Conservation (phyloP, 2,329 filamentous ascomycete genomes). For the Colletotrichum caudatum region DNA sequence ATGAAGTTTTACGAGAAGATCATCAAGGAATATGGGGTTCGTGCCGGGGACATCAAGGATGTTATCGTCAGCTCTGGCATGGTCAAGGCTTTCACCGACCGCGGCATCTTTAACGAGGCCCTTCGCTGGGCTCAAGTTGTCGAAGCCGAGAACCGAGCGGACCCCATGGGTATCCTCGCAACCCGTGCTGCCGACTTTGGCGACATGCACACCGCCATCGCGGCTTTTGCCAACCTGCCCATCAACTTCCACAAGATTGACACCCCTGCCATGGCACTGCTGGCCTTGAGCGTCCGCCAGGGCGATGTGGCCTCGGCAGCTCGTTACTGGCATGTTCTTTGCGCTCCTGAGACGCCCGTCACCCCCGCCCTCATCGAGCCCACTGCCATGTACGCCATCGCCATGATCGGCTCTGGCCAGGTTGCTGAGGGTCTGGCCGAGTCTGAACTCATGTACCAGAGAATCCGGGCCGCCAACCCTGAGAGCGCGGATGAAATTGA, state of each 20-base stretch:
- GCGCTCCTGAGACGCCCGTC: conserved; percentile 69
- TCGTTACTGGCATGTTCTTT: conserved; percentile 83
- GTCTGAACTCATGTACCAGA: conserved; percentile 87
- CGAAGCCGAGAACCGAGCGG: conserved; percentile 67
- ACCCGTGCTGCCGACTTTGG: conserved; percentile 84
- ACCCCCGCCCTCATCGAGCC: conserved; percentile 82
- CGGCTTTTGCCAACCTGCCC: conserved; percentile 72
- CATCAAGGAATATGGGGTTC: conserved; percentile 69
- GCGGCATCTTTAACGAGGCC: conserved; percentile 78
- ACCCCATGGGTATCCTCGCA: conserved; percentile 79
- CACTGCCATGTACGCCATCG: conserved; percentile 89
- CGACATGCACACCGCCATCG: conserved; percentile 74
- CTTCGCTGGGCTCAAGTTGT: conserved; percentile 78
- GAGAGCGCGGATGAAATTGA: conserved; percentile 84
- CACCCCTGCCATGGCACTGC: conserved; percentile 79
- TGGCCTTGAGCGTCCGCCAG: conserved; percentile 86
- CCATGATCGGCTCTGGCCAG: conserved; percentile 86
- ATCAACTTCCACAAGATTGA: conserved; percentile 62
- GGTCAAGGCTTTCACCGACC: conserved; percentile 80
- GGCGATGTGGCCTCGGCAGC: conserved; percentile 83
- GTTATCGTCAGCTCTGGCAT: conserved; percentile 80
- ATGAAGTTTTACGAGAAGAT: conserved; percentile 89
- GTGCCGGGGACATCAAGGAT: conserved; percentile 74
- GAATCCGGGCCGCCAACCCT: conserved; percentile 73
- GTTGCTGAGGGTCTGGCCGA: conserved; percentile 84